phyloP scores from a whole-genome alignment of 495 filamentous ascomycete species.

The Tetracladium setigerum region DNA sequence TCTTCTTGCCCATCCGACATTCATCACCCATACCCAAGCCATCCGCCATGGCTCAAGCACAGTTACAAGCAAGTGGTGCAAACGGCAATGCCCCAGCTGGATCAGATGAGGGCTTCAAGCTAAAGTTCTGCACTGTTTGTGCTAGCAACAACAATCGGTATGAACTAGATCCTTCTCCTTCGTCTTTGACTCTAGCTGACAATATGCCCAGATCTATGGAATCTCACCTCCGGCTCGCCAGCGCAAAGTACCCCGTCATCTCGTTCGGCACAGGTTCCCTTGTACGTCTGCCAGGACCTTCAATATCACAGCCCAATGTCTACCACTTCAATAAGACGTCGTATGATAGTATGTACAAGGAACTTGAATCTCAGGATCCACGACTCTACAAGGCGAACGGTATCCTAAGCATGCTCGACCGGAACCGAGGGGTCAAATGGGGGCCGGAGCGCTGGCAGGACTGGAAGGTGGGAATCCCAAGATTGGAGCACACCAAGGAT shows the following conservation, averaged over 20 bases:
- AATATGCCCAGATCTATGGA: slow-evolving; percentile 72
- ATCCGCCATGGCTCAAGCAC: slow-evolving; percentile 15
- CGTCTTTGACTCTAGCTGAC: not conserved
- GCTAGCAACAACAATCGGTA: slow-evolving; percentile 94
- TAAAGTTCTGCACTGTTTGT: slow-evolving; percentile 98
- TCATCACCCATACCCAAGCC: too few relatives aligned
- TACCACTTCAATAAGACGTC: slow-evolving; percentile 95
- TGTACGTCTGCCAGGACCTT: slow-evolving; percentile 88
- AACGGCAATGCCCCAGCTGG: slow-evolving; percentile 31
- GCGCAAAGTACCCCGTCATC: slow-evolving; percentile 85
- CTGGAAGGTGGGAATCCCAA: slow-evolving; percentile 82
- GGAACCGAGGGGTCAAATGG: slow-evolving; percentile 88
- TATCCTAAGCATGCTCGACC: slow-evolving; percentile 87
- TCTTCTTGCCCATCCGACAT: too few relatives aligned
- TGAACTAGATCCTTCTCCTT: slow-evolving; percentile 12
- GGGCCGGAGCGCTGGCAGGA: slow-evolving; percentile 98
- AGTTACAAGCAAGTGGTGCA: slow-evolving; percentile 5
- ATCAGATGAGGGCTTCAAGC: slow-evolving; percentile 51
- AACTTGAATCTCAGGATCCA: slow-evolving; percentile 77
- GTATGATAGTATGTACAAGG: slow-evolving; percentile 86
- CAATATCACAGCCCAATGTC: slow-evolving; percentile 88
- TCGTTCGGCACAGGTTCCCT: slow-evolving; percentile 96
- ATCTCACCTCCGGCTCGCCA: slow-evolving; percentile 82
- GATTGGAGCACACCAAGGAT: slow-evolving; percentile 56
- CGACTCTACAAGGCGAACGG: slow-evolving; percentile 88